These are phyloP conservation scores for Aspergillus homomorphus DNA, from an alignment of 495 filamentous ascomycete genomes.

Conservation along the genomic window DNA sequence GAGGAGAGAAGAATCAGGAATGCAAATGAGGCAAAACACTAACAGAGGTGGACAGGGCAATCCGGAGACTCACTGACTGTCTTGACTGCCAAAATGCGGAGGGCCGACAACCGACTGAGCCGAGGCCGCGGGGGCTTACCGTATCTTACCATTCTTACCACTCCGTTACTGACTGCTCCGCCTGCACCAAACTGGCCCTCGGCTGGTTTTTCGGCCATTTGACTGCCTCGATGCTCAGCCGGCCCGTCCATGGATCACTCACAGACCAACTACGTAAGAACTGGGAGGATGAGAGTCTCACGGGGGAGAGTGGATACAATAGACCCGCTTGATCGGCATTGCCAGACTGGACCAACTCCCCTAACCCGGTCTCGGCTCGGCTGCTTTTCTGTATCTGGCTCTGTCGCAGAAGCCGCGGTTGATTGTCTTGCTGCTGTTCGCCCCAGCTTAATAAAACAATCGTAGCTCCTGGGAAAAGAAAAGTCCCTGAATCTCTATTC, in stretches of 20 bases:
- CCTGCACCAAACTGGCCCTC: not conserved
- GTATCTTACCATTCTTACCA: conserved; percentile 30
- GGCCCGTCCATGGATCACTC: not conserved
- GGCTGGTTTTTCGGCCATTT: not conserved
- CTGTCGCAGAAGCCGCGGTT: conserved; percentile 19
- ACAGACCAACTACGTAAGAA: not conserved
- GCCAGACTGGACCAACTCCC: not conserved
- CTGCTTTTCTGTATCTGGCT: conserved; percentile 9
- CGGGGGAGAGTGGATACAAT: not conserved
- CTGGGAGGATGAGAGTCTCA: not conserved
- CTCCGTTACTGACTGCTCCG: not conserved
- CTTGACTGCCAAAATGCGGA: not conserved
- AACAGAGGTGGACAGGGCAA: not conserved
- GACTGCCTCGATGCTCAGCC: not conserved
- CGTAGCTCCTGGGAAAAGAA: not conserved
- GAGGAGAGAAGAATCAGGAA: not conserved
- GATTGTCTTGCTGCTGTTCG: conserved; percentile 5
- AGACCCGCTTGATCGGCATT: conserved; percentile 3
- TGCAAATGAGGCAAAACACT: no score
- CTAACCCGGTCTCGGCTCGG: conserved; percentile 20
- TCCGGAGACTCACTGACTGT: no score
- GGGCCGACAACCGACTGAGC: conserved; percentile 13
- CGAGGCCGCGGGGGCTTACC: conserved; percentile 29
- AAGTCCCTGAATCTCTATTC: not conserved
- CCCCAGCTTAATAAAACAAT: conserved; percentile 2